A percentile compares a stretch with the other conserved stretches of the same genome.
These are phyloP conservation scores for Hypsizygus marmoreus DNA, from an alignment of 768 basidiomycete species.

Conservation along the genomic window DNA sequence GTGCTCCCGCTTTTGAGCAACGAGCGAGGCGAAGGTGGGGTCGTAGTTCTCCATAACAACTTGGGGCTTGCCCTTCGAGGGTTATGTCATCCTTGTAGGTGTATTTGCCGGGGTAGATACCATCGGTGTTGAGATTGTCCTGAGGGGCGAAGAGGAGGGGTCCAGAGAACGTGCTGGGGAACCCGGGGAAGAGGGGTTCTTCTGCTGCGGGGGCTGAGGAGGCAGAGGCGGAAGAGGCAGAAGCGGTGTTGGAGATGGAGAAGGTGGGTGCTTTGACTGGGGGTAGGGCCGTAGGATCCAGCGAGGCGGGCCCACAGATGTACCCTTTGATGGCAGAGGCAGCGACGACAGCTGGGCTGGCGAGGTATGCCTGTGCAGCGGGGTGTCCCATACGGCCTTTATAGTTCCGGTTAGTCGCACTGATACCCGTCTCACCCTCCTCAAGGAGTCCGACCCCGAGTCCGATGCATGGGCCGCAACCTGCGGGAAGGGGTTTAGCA, in stretches of 20 bases:
- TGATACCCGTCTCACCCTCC: conserved; percentile 95
- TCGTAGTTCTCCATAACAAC: conserved; percentile 99
- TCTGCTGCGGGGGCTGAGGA: conserved; percentile 32
- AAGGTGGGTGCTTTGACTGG: conserved; percentile 56
- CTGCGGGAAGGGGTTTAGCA: conserved; percentile 90
- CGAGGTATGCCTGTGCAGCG: conserved; percentile 92
- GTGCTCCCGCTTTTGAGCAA: conserved; percentile 49
- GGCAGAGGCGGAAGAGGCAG: conserved; percentile 27
- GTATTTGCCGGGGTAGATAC: conserved; percentile 98
- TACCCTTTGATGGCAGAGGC: conserved; percentile 92
- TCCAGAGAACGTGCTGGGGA: conserved; percentile 83
- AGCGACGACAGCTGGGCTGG: conserved; percentile 95
- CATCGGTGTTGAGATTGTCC: conserved; percentile 98
- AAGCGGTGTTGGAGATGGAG: conserved; percentile 43
- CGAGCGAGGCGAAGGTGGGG: conserved; percentile 74
- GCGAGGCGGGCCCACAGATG: conserved; percentile 79
- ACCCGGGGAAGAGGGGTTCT: conserved; percentile 77
- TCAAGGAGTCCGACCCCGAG: conserved; percentile 90
- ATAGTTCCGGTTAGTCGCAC: conserved; percentile 98
- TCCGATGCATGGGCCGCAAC: conserved; percentile 98
- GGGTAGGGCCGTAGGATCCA: conserved; percentile 56
- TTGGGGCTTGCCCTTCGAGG: conserved; percentile 86
- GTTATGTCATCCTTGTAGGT: conserved; percentile 99
- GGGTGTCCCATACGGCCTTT: conserved; percentile 99
- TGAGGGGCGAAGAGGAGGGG: conserved; percentile 91